Conservation (phyloP, 2,329 filamentous ascomycete species). For the Trichoderma cornu-damae region DNA sequence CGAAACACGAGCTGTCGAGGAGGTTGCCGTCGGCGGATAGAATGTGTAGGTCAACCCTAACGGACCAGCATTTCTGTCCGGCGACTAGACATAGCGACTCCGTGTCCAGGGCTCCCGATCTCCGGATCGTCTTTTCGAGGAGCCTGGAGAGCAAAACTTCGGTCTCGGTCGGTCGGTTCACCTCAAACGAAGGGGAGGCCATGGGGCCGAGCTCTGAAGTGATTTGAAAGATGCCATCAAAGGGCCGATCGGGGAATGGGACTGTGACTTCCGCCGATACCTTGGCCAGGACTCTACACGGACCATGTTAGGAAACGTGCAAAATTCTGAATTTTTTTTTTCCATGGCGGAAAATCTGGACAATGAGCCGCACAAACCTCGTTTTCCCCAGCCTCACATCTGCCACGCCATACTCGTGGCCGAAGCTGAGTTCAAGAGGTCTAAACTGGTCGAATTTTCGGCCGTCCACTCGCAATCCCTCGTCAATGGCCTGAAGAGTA, state of each 20-base stretch:
- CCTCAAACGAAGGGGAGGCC: constrained; percentile 84
- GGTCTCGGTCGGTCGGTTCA: constrained; percentile 73
- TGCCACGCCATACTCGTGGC: constrained; percentile 84
- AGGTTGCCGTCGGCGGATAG: constrained; percentile 87
- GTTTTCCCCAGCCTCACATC: constrained; percentile 88
- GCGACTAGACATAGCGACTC: constrained; percentile 93
- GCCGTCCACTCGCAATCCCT: constrained; percentile 78
- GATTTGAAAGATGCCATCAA: constrained; percentile 93
- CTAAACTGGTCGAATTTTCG: constrained; percentile 77
- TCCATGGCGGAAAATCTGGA: background rate
- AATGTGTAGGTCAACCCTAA: constrained; percentile 88
- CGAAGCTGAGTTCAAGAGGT: constrained; percentile 71
- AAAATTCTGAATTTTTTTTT: background rate
- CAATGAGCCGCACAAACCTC: constrained; percentile 49
- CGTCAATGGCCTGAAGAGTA: constrained; percentile 72
- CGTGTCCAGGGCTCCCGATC: constrained; percentile 87
- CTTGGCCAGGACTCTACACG: constrained; percentile 67
- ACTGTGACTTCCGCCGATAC: constrained; percentile 84
- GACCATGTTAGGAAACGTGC: constrained; percentile 8
- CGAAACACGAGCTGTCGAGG: constrained; percentile 79
- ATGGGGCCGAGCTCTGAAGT: constrained; percentile 87
- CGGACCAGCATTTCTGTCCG: constrained; percentile 83
- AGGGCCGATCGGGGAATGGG: constrained; percentile 81
- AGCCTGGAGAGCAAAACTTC: constrained; percentile 83
- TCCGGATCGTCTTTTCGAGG: constrained; percentile 89